phyloP scores from a whole-genome alignment of 371 early-diverging fungal genomes.

The Mucor velutinosus region DNA sequence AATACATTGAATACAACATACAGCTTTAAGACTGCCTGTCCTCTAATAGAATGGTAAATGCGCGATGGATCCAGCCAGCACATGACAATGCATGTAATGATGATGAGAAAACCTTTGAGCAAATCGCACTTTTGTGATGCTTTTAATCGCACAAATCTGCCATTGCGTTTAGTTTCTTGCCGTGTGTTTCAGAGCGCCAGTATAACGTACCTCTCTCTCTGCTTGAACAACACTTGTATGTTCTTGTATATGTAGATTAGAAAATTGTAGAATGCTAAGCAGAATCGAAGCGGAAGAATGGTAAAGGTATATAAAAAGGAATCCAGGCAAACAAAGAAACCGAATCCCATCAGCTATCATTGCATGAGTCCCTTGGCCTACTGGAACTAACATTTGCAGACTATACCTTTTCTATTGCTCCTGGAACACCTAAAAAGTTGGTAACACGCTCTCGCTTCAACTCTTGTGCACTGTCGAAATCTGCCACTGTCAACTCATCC shows the following conservation, averaged over 20 bases:
- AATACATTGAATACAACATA: constrained; percentile 96
- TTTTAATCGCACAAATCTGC: constrained; percentile 53
- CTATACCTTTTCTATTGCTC: constrained; percentile 78
- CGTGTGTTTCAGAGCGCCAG: too few species aligned
- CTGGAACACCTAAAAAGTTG: constrained; percentile 82
- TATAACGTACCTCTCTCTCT: constrained; percentile 33
- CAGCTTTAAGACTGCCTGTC: constrained; percentile 94
- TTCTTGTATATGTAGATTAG: constrained; percentile 19
- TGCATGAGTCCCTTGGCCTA: too few species aligned
- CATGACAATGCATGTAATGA: constrained; percentile 73
- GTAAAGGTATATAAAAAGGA: constrained; percentile 93
- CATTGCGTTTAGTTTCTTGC: neutral
- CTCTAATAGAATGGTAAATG: constrained; percentile 94
- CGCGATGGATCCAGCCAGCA: constrained; percentile 83
- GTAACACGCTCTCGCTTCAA: constrained; percentile 82
- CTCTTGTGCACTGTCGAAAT: constrained; percentile 74
- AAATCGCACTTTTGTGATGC: constrained; percentile 87
- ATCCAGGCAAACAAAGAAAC: constrained; percentile 91
- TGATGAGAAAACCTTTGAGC: constrained; percentile 77
- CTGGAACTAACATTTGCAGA: too few species aligned
- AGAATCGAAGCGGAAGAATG: constrained; percentile 87
- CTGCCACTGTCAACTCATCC: constrained; percentile 73
- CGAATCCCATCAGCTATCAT: constrained; percentile 81
- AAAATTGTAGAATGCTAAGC: constrained; percentile 63
- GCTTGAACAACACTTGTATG: constrained; percentile 21